Evolutionary conservation across 768 basidiomycete genomes (phyloP), one percentile per base, ranked within the genome.

Genomic region (Naganishia antarctica): DNA sequence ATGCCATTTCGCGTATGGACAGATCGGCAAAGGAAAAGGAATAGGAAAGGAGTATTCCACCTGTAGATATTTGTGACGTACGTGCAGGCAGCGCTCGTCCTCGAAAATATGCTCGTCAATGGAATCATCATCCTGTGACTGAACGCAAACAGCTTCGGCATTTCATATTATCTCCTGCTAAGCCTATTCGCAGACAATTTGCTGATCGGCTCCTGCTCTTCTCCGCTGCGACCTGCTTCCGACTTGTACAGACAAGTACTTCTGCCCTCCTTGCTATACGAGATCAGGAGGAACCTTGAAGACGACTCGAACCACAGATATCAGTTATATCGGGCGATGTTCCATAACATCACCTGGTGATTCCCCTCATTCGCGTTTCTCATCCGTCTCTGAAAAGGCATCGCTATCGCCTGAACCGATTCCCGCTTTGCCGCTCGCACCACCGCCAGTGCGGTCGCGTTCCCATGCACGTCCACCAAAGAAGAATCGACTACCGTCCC

Each of bases 171-270:
- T n/a, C n/a, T n/a, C n/a, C n/a, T n/a, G n/a, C n/a, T n/a, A n/a
- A n/a, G n/a, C 8, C 37, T 40, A 40, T 40, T 40, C 8, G n/a
- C 18, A n/a, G n/a, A 44, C 18, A n/a, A 37, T 37, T 37, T 15
- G 34, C 34, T 44, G 8, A 57, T 25, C 23, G 13, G 53, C n/a
- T 57, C 32, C 21, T 41, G 18, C 34, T 40, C 13, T 41, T 34
- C 34, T 40, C 13, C n/a, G 53, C 50, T 51, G 50, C 37, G 26
- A 29, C 13, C 43, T 31, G 13, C 15, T 31, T 37, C n/a, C 4
- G 11, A 15, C 12, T n/a, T 12, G 32, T 18, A 57, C 32, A 63
- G 62, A 63, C 47, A 21, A 50, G 18, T 63, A 63, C 62, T 37
- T 44, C 21, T 63, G 62, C 21, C 48, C 48, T 3, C 16, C 23